Evolutionary conservation across 331 rosid species (phyloP).

Genomic region (Quercus tomentella): DNA sequence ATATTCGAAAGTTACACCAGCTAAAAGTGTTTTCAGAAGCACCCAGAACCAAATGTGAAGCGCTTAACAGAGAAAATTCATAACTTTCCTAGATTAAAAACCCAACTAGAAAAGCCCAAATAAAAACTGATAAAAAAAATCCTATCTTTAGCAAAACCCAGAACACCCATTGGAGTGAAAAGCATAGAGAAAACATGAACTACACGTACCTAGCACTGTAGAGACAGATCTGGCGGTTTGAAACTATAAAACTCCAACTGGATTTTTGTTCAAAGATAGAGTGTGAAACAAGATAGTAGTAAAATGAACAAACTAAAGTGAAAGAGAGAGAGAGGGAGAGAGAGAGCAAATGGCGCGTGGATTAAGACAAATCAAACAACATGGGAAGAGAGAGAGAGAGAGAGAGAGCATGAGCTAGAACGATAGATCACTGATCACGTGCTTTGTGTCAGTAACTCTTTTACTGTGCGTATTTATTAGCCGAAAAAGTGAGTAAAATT

Average conservation of each 20-base stretch:
- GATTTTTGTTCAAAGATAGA: not conserved
- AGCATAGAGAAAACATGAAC: not conserved
- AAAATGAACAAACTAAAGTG: not conserved
- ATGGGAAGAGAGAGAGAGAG: not conserved
- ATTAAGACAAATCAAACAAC: slow-evolving; percentile 17
- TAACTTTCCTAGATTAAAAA: not conserved
- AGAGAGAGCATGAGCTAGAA: not conserved
- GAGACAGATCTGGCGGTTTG: slow-evolving; percentile 38
- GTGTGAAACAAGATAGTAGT: not conserved
- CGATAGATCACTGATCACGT: slow-evolving; percentile 56
- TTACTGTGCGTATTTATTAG: slow-evolving; percentile 2
- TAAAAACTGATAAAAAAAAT: not conserved
- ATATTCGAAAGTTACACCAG: not conserved
- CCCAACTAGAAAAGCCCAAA: not conserved
- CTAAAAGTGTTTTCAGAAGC: not conserved
- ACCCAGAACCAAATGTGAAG: not conserved
- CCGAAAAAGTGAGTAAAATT: not conserved
- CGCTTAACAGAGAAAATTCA: not conserved
- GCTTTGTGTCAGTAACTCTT: slow-evolving; percentile 40
- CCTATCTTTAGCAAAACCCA: not conserved
- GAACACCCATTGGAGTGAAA: not conserved
- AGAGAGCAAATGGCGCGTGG: slow-evolving; percentile 48
- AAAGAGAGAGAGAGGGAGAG: not conserved
- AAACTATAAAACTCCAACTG: slow-evolving; percentile 1
- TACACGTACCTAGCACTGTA: slow-evolving; percentile 9